Evolutionary conservation across 2,329 filamentous ascomycete genomes (phyloP), one percentile per base, ranked within the genome.

Genomic region (Lachnellula suecica): DNA sequence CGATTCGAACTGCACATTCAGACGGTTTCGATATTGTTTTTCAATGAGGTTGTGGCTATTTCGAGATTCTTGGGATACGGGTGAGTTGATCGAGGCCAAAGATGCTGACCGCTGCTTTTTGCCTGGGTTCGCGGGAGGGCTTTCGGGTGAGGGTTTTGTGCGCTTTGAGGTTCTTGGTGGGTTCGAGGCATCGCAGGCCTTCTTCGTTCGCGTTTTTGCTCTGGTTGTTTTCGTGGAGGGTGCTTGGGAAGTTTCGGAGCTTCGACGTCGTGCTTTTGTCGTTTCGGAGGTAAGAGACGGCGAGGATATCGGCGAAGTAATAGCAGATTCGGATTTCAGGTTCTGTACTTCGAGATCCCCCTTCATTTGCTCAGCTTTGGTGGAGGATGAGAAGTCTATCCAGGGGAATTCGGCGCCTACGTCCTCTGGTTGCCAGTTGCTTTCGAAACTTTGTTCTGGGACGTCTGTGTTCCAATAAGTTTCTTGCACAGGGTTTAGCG

Each of bases 31-130:
- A 17, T 57, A 57, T 15, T 54, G 49, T 37, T 57, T 57, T 38
- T 57, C 55, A 31, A 57, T 51, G 24, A 50, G 42, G 25, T 57
- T 56, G 45, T 58, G 56, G 48, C 48, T 56, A 2, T 43, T 52
- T 22, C 46, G 49, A 4, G 47, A 38, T 9, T 38, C 49, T 47
- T 41, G 31, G 31, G 31, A 34, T 15, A 34, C 13, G 31, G 31
- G 11, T 6, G 31, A 34, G 9, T 34, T 34, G 2, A 34, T 2
- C 11, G 31, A n/a, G 13, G 31, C 13, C n/a, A 34, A n/a, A n/a
- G 31, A 34, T 7, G 31, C 2, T 11, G 31, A 34, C 31, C 31
- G 31, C 11, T 11, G 31, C n/a, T 34, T 34, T n/a, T n/a, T 34
- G 11, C n/a, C n/a, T 6, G 31, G 31, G 13, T 34, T 34, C 7